Base-by-base conservation (phyloP, 2,329 filamentous ascomycete genomes). In the Botrytis fragariae region DNA sequence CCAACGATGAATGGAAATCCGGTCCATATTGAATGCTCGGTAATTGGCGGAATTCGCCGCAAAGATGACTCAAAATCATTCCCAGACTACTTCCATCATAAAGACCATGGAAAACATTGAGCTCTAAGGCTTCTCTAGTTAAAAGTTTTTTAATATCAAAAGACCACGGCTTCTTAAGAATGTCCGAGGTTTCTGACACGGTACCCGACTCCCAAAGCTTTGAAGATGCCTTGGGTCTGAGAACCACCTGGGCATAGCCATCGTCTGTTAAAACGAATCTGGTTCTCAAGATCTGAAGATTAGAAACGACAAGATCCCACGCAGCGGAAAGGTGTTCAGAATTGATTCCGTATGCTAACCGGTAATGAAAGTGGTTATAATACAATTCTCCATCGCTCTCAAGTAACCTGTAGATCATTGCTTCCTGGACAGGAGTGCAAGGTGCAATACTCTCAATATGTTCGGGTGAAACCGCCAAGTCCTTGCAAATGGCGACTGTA, bases 31-130 rank as follows among this genome's bases (percentile, higher is more conserved):
- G 77, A 54, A 74, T 78, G 12, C 63, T 77, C 37, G 75, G 29
- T 4, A 75, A 59, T 0, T 79, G 79, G 25, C 79, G 76, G 77
- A 93, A 93, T 7, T 85, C 82, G 4, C 83, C 78, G 42, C 84
- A 82, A 4, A 97, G 84, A 32, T 86, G 82, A 4, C 87, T 80
- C 32, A 97, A 85, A 57, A 97, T 85, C 37, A 93, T 81, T 2
- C 87, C 86, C 57, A 97, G 87, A 74, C 94, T 95, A 76, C 88
- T 91, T 2, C 94, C 95, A 81, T 98, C 95, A 77, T 98, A 98
- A 0, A 97, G 81, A 0, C 88, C 94, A 80, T 98, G 95, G 82
- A 97, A 97, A 0, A 97, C 90, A 63, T 92, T 87, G 3, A 97
- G 78, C 3, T 86, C 82, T 45, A 97, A 82, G 0, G 85, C 62